Evolutionary conservation across 2,329 filamentous ascomycete genomes (phyloP).

Genomic region (Tolypocladium guangdongense): DNA sequence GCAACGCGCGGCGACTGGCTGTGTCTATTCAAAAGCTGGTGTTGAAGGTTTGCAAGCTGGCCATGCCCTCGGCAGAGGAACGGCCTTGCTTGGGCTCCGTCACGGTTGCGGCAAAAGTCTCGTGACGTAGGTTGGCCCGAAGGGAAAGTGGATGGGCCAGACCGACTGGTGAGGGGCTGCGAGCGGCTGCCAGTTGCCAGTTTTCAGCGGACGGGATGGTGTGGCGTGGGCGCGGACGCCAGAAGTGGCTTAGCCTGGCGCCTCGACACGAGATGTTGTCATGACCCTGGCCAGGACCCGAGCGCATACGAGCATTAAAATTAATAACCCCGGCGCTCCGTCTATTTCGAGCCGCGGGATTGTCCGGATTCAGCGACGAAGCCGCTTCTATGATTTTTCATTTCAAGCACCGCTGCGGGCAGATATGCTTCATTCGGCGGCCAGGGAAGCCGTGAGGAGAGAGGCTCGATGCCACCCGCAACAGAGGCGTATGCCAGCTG

Average conservation of each 20-base stretch:
- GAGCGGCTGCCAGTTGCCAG: background rate
- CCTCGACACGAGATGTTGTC: background rate
- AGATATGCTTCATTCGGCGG: background rate
- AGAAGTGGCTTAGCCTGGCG: background rate
- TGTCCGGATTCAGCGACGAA: too few species aligned
- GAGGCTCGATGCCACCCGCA: too few species aligned
- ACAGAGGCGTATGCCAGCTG: too few species aligned
- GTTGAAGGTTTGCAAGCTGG: background rate
- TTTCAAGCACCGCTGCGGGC: too few species aligned
- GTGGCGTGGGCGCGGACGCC: background rate
- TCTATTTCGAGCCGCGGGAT: too few species aligned
- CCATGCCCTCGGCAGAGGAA: conserved; percentile 3
- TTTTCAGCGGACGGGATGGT: background rate
- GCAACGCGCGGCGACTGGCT: background rate
- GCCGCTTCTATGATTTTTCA: too few species aligned
- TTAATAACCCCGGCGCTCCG: too few species aligned
- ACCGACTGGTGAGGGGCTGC: background rate
- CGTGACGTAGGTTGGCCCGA: conserved; percentile 6
- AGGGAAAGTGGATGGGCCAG: background rate
- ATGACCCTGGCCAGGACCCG: background rate
- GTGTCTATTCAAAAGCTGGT: conserved; percentile 1
- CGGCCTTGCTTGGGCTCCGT: background rate
- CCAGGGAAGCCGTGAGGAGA: background rate
- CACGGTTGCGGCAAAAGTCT: conserved; percentile 3
- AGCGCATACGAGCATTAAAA: too few species aligned